Base-by-base conservation (phyloP, 2,329 filamentous ascomycete genomes). In the Penicillium decumbens region DNA sequence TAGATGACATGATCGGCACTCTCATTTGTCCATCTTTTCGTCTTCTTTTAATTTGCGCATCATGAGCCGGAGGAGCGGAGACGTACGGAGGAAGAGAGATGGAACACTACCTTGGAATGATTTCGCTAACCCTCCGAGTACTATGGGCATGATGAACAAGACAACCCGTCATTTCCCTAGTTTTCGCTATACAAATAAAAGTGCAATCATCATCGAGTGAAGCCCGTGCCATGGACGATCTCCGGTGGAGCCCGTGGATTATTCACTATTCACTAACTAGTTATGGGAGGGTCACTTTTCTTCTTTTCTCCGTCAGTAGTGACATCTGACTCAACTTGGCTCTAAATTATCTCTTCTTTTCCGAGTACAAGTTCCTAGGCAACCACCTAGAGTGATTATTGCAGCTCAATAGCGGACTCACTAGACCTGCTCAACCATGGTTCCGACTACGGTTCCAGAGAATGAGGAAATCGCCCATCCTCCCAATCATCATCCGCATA, bases 141-240 rank as follows among this genome's bases (percentile, higher is more conserved):
- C 20, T 3, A 23, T 18, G 15, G 15, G 15, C 15, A 18, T 18
- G 15, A 18, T 18, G 15, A 18, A 18, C 15, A 18, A 23, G 13
- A n/a, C 29, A 24, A 7, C n/a, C 30, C 24, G 24, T 18, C 15
- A 18, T 7, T 4, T 25, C 2, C 5, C 24, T n/a, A n/a, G n/a
- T n/a, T n/a, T n/a, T n/a, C n/a, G n/a, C n/a, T 9, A 27, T 27
- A 27, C 8, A 27, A 25, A 7, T 5, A 2, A 25, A 37, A 53
- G 44, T 57, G 49, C 37, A 53, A 49, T 56, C 55, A 54, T 56
- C 47, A 57, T 55, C 47, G 54, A 57, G 29, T 42, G 29, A 25
- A 49, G 35, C 28, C 51, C 49, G 49, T 54, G 49, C 54, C 54
- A 57, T 55, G 53, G 57, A 45, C 50, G 53, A 58, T 54, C 53